These are phyloP conservation scores for Globisporangium mamillatum DNA, from an alignment of 352 stramenopile species.

Conservation along the genomic window DNA sequence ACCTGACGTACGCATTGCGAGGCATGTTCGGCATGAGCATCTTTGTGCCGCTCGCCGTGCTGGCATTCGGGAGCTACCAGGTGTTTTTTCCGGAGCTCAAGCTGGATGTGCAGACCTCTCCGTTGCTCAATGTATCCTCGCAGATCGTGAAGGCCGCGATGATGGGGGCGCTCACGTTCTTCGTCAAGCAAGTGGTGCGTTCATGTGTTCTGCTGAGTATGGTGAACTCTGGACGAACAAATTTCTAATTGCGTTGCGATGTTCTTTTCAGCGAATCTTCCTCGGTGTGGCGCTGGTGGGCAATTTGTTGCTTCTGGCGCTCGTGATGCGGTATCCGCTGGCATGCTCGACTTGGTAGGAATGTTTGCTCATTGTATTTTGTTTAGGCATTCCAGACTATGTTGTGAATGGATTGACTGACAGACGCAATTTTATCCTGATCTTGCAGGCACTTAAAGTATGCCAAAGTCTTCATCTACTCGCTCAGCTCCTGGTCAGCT, in stretches of 20 bases:
- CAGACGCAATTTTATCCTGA: neutral
- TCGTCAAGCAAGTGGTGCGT: conserved; percentile 33
- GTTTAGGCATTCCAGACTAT: neutral
- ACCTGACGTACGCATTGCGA: conserved; percentile 25
- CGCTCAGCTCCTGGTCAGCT: conserved; percentile 33
- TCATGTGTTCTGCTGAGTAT: neutral
- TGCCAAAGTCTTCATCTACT: conserved; percentile 38
- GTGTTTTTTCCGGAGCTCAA: conserved; percentile 40
- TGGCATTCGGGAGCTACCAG: conserved; percentile 38
- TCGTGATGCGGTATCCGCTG: conserved; percentile 23
- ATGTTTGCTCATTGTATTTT: no score
- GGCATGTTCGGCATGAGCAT: conserved; percentile 40
- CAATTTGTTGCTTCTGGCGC: conserved; percentile 30
- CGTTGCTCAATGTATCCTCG: conserved; percentile 31
- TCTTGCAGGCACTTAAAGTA: conserved; percentile 31
- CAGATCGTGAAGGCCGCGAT: conserved; percentile 39
- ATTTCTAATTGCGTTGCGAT: neutral
- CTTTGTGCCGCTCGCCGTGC: conserved; percentile 34
- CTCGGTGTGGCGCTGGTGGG: conserved; percentile 25
- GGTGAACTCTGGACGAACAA: neutral
- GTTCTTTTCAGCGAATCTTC: conserved; percentile 15
- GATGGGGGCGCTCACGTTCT: conserved; percentile 37
- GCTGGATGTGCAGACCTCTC: conserved; percentile 36
- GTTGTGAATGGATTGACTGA: neutral
- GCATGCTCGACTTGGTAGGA: conserved; percentile 36